A percentile compares a stretch with the other conserved stretches of the same genome.
Conservation (phyloP, 495 filamentous ascomycete genomes). For the Daldinia loculata region DNA sequence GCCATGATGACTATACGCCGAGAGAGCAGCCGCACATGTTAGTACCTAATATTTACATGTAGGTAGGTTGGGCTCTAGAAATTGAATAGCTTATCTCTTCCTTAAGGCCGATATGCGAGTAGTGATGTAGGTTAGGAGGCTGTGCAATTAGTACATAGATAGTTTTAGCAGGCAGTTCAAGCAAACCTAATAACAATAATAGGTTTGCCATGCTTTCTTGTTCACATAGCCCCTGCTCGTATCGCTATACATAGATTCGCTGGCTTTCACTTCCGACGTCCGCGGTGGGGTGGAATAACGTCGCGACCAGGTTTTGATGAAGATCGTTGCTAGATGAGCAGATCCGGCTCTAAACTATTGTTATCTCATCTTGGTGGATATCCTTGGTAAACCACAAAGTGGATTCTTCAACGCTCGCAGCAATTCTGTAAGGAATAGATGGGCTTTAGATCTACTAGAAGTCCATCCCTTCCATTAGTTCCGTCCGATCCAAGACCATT, state of each 20-base stretch:
- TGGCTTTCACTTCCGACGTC: neutral
- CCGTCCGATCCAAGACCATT: conserved; percentile 88
- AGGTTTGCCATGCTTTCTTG: conserved; percentile 20
- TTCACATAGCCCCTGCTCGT: neutral
- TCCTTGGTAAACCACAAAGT: neutral
- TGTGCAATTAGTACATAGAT: conserved; percentile 9
- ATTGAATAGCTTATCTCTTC: neutral
- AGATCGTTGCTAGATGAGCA: neutral
- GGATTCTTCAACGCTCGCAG: neutral
- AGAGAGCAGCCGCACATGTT: neutral
- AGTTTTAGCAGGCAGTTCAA: neutral
- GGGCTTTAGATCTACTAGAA: conserved; percentile 41
- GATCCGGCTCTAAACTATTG: neutral
- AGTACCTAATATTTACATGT: neutral
- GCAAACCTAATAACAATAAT: conserved; percentile 27
- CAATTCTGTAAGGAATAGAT: neutral
- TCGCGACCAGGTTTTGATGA: neutral
- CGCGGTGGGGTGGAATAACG: conserved; percentile 11
- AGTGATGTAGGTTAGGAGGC: conserved; percentile 2
- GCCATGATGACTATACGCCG: conserved; percentile 4
- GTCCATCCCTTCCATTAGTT: conserved; percentile 92
- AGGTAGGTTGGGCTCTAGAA: no score
- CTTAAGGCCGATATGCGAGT: conserved; percentile 16
- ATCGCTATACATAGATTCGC: neutral
- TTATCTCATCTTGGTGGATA: neutral